These are phyloP conservation scores for Bauhinia variegata DNA, from an alignment of 306 rosid genomes.

Conservation along the genomic window DNA sequence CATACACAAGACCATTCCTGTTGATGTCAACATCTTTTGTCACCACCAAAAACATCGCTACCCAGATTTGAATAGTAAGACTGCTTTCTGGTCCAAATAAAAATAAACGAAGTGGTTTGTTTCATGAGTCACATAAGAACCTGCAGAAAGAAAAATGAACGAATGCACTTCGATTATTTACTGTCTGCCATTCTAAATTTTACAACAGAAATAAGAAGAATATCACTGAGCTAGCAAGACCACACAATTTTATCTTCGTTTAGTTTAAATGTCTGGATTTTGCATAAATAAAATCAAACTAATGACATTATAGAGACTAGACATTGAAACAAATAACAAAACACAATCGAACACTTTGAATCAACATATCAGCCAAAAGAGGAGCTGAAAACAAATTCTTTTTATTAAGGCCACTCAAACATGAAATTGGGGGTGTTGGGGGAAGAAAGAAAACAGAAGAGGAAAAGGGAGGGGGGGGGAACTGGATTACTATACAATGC, in stretches of 20 bases:
- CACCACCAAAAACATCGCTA: constrained; percentile 47
- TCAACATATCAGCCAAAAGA: constrained; percentile 21
- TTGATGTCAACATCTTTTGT: constrained; percentile 35
- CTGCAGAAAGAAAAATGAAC: constrained; percentile 49
- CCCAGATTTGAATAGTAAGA: constrained; percentile 89
- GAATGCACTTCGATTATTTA: constrained; percentile 18
- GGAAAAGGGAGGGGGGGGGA: too few species aligned
- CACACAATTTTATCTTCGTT: constrained; percentile 22
- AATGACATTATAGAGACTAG: not conserved
- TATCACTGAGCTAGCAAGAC: constrained; percentile 22
- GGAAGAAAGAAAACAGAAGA: too few species aligned
- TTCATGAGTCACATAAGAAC: constrained; percentile 97
- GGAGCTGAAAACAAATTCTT: constrained; percentile 2
- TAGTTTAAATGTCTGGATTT: constrained; percentile 13
- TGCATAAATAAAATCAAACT: not conserved
- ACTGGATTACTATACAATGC: constrained; percentile 6
- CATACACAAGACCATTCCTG: constrained; percentile 45
- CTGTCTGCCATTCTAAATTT: constrained; percentile 11
- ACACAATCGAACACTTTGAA: constrained; percentile 11
- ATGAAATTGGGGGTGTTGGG: not conserved
- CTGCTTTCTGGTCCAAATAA: constrained; percentile 98
- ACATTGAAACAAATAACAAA: constrained; percentile 8
- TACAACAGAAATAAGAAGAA: constrained; percentile 7
- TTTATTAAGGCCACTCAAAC: constrained; percentile 11
- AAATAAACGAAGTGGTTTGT: constrained; percentile 97